Evolutionary conservation across 2,329 filamentous ascomycete species (phyloP).

Genomic region (Pestalotiopsis sp.): DNA sequence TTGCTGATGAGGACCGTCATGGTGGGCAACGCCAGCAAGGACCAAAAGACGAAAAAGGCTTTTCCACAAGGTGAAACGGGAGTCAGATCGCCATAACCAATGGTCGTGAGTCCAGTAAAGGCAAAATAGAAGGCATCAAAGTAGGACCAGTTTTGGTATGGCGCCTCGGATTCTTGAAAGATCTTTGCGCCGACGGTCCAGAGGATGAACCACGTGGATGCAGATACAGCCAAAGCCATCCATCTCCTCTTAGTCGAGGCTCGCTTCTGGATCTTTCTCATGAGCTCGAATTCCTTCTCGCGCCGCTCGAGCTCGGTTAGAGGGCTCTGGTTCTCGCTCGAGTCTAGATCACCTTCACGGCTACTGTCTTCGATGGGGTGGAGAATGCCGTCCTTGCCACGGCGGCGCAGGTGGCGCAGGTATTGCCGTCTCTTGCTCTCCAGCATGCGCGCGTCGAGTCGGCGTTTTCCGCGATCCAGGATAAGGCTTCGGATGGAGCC

Average conservation of each 20-base stretch:
- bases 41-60: constrained; percentile 94
- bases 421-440: constrained; percentile 57
- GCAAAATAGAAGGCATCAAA: constrained; percentile 84
- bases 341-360: constrained; percentile 17
- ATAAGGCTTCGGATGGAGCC: constrained; percentile 71
- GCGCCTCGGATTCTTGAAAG: constrained; percentile 57
- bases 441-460: constrained; percentile 56
- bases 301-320: constrained; percentile 58
- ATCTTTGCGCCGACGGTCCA: constrained; percentile 81
- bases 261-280: constrained; percentile 75
- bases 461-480: constrained; percentile 55
- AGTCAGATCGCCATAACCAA: constrained; percentile 81
- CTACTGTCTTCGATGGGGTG: constrained; percentile 42
- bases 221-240: constrained; percentile 69
- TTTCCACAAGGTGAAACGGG: constrained; percentile 77
- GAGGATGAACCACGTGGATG: constrained; percentile 67
- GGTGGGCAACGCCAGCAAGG: constrained; percentile 78
- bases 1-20: constrained; percentile 86
- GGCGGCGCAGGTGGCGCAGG: constrained; percentile 44
- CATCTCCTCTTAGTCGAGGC: constrained; percentile 69
- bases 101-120: constrained; percentile 79
- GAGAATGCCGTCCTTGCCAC: constrained; percentile 48
- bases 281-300: constrained; percentile 71
- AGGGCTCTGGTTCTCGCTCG: constrained; percentile 17
- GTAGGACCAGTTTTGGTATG: constrained; percentile 67